Evolutionary conservation across 345 rosid species (phyloP).

Genomic region (Bruguiera parviflora): DNA sequence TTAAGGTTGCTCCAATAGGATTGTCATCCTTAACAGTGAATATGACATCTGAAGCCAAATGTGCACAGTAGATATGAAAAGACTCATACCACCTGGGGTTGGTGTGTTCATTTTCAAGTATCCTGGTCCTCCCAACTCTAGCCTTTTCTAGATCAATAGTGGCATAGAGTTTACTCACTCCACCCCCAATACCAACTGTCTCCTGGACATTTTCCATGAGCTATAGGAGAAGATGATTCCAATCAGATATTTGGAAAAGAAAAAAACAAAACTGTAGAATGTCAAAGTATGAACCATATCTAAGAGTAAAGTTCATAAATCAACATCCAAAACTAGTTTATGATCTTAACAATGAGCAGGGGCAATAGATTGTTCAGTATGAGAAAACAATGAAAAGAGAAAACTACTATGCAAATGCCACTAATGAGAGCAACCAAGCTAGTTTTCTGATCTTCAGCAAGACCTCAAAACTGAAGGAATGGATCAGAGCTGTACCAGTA

Average conservation of each 20-base stretch:
- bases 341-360: background rate
- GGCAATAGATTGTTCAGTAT: background rate
- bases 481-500: too few relatives aligned
- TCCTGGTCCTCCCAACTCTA: slow-evolving; percentile 89
- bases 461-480: too few relatives aligned
- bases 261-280: background rate
- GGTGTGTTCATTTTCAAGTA: slow-evolving; percentile 46
- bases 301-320: background rate
- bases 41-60: slow-evolving; percentile 68
- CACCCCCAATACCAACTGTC: slow-evolving; percentile 79
- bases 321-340: background rate
- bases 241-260: slow-evolving; percentile 16
- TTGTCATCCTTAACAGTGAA: slow-evolving; percentile 89
- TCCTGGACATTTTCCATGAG: slow-evolving; percentile 69
- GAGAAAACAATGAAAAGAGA: background rate
- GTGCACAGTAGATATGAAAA: slow-evolving; percentile 91
- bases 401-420: too few relatives aligned
- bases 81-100: slow-evolving; percentile 87
- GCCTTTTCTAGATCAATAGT: slow-evolving; percentile 86
- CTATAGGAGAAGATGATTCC: slow-evolving; percentile 35
- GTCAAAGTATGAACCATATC: background rate
- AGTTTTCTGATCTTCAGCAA: too few relatives aligned
- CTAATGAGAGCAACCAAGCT: too few relatives aligned
- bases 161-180: slow-evolving; percentile 70
- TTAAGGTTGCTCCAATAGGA: slow-evolving; percentile 84